Conservation (phyloP, 768 basidiomycete genomes). For the Mycena alexandri region DNA sequence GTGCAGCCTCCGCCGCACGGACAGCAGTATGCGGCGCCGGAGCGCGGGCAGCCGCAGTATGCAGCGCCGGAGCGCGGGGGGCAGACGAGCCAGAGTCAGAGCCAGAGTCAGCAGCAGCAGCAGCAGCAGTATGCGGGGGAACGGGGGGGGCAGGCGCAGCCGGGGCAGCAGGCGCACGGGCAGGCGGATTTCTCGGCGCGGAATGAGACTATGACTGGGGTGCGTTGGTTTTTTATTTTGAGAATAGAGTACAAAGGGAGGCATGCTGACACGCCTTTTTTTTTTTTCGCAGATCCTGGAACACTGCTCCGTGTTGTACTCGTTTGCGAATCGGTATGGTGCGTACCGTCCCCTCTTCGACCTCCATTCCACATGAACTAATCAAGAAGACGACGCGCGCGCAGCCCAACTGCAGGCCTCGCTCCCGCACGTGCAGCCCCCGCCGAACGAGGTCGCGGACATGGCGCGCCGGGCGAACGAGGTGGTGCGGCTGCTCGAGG, state of each 20-base stretch:
- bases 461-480: slow-evolving; percentile 77
- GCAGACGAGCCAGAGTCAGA: too few species aligned
- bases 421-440: slow-evolving; percentile 64
- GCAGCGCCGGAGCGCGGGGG: too few species aligned
- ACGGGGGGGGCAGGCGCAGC: slow-evolving; percentile 23
- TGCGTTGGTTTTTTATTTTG: slow-evolving; percentile 51
- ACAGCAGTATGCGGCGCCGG: too few species aligned
- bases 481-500: slow-evolving; percentile 78
- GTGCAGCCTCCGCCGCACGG: too few species aligned
- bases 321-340: slow-evolving; percentile 81
- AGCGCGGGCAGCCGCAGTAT: too few species aligned
- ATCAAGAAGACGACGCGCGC: too few species aligned
- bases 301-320: slow-evolving; percentile 71
- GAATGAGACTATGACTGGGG: slow-evolving; percentile 38
- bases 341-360: slow-evolving; percentile 38
- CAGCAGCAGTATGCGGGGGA: too few species aligned
- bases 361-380: not conserved
- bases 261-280: not conserved
- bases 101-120: too few species aligned
- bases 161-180: slow-evolving; percentile 36
- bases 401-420: slow-evolving; percentile 61
- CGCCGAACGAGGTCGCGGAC: slow-evolving; percentile 69
- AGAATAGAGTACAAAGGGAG: too few species aligned
- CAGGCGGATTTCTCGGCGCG: slow-evolving; percentile 15
- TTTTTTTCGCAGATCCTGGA: slow-evolving; percentile 61